Conservation (phyloP, 1,284 basidiomycete genomes). For the Cutaneotrichosporon curvatum region DNA sequence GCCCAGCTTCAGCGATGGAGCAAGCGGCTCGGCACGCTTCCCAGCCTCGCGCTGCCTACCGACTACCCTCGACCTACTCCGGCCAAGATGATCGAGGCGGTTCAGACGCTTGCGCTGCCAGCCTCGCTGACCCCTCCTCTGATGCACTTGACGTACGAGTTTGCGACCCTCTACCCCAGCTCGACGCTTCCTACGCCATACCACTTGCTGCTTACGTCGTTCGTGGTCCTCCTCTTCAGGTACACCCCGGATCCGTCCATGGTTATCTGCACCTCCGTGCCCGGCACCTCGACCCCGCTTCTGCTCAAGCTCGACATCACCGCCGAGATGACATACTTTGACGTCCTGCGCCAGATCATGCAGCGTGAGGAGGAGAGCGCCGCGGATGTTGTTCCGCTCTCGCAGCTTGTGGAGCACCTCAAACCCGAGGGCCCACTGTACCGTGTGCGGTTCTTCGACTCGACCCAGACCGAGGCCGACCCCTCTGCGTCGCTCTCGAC, state of each 20-base stretch:
- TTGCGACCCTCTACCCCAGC: constrained; percentile 47
- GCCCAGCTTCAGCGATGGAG: constrained; percentile 44
- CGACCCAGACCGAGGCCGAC: constrained; percentile 63
- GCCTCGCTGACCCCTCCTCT: constrained; percentile 45
- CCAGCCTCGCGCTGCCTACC: constrained; percentile 86
- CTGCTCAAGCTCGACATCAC: constrained; percentile 80
- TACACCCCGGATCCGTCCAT: constrained; percentile 96
- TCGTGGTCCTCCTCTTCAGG: constrained; percentile 82
- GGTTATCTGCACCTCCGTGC: constrained; percentile 80
- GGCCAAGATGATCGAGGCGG: constrained; percentile 71
- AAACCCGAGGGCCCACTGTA: constrained; percentile 65
- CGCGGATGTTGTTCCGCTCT: constrained; percentile 74
- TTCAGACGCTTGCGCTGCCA: constrained; percentile 57
- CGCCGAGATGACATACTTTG: constrained; percentile 83
- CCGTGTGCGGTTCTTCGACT: constrained; percentile 90
- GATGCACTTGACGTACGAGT: constrained; percentile 60
- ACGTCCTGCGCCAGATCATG: constrained; percentile 58
- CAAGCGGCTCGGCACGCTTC: constrained; percentile 54
- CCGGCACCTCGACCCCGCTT: constrained; percentile 68
- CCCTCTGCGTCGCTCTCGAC: constrained; percentile 74
- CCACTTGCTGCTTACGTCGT: constrained; percentile 84
- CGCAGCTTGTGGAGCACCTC: constrained; percentile 65
- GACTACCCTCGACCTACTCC: constrained; percentile 83
- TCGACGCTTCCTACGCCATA: constrained; percentile 67
- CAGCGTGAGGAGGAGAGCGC: constrained; percentile 77